phyloP scores from a whole-genome alignment of 495 filamentous ascomycete species.

The Stereocaulon alpinum region DNA sequence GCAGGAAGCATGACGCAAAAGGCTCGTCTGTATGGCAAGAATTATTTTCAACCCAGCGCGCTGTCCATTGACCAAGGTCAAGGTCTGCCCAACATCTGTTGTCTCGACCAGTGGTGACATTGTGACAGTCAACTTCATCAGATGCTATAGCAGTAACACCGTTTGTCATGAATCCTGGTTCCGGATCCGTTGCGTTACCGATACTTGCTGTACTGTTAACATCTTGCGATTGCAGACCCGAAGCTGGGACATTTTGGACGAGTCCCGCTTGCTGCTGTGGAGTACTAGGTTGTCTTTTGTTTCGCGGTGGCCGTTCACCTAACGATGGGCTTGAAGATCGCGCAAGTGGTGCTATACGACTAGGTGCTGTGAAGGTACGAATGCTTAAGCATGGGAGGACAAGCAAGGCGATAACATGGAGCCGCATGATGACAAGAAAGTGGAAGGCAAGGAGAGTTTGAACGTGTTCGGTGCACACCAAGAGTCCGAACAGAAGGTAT shows the following conservation, averaged over 20 bases:
- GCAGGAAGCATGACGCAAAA: constrained; percentile 17
- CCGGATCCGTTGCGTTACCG: not conserved
- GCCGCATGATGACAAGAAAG: not conserved
- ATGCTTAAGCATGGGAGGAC: not conserved
- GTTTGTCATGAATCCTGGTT: constrained; percentile 11
- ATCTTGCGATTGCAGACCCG: constrained; percentile 2
- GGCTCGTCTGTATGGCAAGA: constrained; percentile 10
- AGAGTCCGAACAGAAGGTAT: not conserved
- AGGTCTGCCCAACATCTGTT: constrained; percentile 19
- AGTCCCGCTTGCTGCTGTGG: not conserved
- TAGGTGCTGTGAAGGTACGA: not conserved
- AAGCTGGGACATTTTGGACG: not conserved
- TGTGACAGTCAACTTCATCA: constrained; percentile 4
- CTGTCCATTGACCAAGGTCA: constrained; percentile 12
- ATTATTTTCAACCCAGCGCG: constrained; percentile 9
- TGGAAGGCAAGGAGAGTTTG: not conserved
- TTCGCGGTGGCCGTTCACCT: not conserved
- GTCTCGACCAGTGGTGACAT: constrained; percentile 13
- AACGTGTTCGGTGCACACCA: not conserved
- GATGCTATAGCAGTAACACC: not conserved
- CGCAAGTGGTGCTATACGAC: not conserved
- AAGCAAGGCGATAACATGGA: not conserved
- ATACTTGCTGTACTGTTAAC: not conserved
- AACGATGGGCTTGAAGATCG: not conserved
- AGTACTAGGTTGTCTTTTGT: not conserved